Evolutionary conservation across 768 basidiomycete genomes (phyloP), one percentile per base, ranked within the genome.

Genomic region (Boletus sp.): DNA sequence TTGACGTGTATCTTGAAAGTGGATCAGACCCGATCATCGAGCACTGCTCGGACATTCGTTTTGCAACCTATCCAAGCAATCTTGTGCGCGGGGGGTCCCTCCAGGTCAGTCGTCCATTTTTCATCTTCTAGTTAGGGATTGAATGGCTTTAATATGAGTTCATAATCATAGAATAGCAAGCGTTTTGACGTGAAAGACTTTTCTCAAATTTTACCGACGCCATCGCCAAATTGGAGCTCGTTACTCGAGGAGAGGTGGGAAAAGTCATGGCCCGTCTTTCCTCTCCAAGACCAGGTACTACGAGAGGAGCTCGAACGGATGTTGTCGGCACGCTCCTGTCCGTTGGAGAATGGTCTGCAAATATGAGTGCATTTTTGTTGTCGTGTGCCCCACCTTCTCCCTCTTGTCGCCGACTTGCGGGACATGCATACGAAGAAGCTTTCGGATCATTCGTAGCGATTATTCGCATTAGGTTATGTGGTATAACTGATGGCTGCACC

Each of bases 11-110:
- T 61, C 77, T 95, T 3, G 73, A 80, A 6, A 82, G 84, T 11
- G 64, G 72, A 5, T 91, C 90, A 4, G 83, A 84, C 42, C 92
- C 93, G 1, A 77, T 92, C 68, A 91, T 95, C 41, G 93, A 96
- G 64, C 76, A 86, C 57, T 93, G 84, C 61, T 72, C 73, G 0
- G 60, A 62, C 0, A 80, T 94, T 43, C 74, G 78, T 7, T 93
- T 96, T 60, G 74, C 81, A 3, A 58, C 66, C 1, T 94, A 90
- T 67, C 88, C 90, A 0, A 45, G 55, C 14, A 48, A 35, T 53
- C 47, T 65, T n/a, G 38, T 38, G n/a, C 33, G 17, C 25, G 30
- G 4, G 23, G 33, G n/a, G 4, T 19, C 32, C 19, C 39, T 29
- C 6, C 53, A 58, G 63, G 67, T 68, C 10, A 2, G 66, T 62